Conservation (phyloP, 1,139 yeast genomes). For the Pichia terricola region DNA sequence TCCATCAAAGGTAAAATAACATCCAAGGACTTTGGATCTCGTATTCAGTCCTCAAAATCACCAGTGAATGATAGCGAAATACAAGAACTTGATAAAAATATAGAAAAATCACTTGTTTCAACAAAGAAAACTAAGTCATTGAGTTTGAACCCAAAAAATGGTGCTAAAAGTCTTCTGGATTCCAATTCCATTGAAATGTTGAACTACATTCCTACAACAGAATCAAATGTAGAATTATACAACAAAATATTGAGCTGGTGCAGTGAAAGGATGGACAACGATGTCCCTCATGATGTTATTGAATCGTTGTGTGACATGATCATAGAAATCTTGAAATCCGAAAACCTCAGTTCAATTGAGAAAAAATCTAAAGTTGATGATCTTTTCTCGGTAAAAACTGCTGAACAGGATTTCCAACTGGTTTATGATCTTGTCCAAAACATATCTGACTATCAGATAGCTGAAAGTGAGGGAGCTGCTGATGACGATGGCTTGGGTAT, state of each 20-base stretch:
- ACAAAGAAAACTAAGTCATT: not conserved
- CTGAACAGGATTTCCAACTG: slow-evolving; percentile 42
- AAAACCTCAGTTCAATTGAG: slow-evolving; percentile 29
- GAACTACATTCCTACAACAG: slow-evolving; percentile 43
- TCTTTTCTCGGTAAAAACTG: slow-evolving; percentile 38
- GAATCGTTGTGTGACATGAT: slow-evolving; percentile 58
- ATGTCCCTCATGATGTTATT: slow-evolving; percentile 47
- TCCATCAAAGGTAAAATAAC: slow-evolving; percentile 61
- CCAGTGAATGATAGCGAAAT: slow-evolving; percentile 7
- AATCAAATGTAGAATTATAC: slow-evolving; percentile 34
- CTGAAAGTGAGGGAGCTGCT: slow-evolving; percentile 18
- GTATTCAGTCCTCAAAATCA: slow-evolving; percentile 7
- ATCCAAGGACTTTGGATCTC: slow-evolving; percentile 60
- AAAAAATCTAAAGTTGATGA: slow-evolving; percentile 33
- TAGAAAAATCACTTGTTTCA: slow-evolving; percentile 3
- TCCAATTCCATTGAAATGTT: slow-evolving; percentile 30
- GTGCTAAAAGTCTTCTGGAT: slow-evolving; percentile 21
- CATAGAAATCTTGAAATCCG: slow-evolving; percentile 50
- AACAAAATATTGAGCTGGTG: slow-evolving; percentile 43
- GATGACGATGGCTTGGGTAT: slow-evolving; percentile 31
- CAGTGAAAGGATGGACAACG: slow-evolving; percentile 37
- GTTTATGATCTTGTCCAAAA: slow-evolving; percentile 41
- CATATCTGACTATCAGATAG: slow-evolving; percentile 45
- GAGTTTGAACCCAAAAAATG: slow-evolving; percentile 3
- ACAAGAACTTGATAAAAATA: slow-evolving; percentile 13